Evolutionary conservation across 495 filamentous ascomycete genomes (phyloP).

Genomic region (Opeltia flavorubescens): DNA sequence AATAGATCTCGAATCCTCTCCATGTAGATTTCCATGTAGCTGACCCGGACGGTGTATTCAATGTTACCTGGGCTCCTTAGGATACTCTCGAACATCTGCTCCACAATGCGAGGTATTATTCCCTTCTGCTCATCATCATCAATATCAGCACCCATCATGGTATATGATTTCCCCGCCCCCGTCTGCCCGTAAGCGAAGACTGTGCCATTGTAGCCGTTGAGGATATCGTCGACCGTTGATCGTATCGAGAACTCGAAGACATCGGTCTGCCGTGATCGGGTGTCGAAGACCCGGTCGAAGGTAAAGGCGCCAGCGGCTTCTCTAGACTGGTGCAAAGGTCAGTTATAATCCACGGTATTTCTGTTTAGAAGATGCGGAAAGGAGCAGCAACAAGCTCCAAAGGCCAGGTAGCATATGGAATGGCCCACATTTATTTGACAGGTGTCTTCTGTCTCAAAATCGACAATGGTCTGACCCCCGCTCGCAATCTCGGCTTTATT

Average conservation of each 20-base stretch:
- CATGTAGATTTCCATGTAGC: constrained; percentile 99
- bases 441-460: constrained; percentile 78
- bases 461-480: constrained; percentile 82
- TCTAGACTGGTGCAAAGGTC: constrained; percentile 44
- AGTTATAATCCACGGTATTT: background rate
- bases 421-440: constrained; percentile 67
- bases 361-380: background rate
- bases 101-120: constrained; percentile 92
- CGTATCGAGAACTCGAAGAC: constrained; percentile 97
- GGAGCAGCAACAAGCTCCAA: background rate
- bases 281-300: constrained; percentile 94
- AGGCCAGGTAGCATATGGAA: background rate
- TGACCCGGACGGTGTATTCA: constrained; percentile 93
- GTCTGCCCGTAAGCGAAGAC: constrained; percentile 99
- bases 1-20: constrained; percentile 91
- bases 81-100: constrained; percentile 95
- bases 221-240: constrained; percentile 89
- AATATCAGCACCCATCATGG: constrained; percentile 97
- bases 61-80: constrained; percentile 81
- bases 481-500: constrained; percentile 83
- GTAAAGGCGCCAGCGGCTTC: constrained; percentile 81
- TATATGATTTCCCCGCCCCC: constrained; percentile 95
- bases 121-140: constrained; percentile 80
- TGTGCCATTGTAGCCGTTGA: constrained; percentile 98
- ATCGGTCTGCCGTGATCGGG: constrained; percentile 72